Evolutionary conservation across 805 yeast species (phyloP).

Genomic region (Ogataea salicorniae): DNA sequence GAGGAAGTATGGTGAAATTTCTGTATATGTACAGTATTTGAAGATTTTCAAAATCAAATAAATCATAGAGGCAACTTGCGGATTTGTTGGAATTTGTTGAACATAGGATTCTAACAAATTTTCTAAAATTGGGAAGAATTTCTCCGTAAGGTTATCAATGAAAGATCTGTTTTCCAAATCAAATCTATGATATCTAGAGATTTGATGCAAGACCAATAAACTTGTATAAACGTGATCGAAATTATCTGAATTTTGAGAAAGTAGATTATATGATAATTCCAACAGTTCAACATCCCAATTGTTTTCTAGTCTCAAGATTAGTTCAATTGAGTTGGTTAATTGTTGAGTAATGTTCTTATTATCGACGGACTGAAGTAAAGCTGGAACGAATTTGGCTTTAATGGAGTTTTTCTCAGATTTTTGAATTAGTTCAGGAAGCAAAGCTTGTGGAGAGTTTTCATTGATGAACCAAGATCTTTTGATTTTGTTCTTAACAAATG

Average conservation of each 20-base stretch:
- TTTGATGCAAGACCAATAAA: conserved; percentile 61
- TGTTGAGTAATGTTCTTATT: conserved; percentile 46
- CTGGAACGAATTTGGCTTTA: conserved; percentile 55
- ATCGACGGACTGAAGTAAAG: conserved; percentile 43
- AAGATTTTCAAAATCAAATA: conserved; percentile 68
- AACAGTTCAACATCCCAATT: conserved; percentile 50
- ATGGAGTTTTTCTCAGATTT: conserved; percentile 60
- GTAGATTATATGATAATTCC: conserved; percentile 39
- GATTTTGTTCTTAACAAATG: conserved; percentile 75
- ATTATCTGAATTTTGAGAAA: conserved; percentile 38
- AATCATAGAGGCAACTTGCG: conserved; percentile 56
- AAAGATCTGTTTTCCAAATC: conserved; percentile 41
- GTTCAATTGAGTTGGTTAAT: conserved; percentile 51
- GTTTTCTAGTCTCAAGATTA: conserved; percentile 41
- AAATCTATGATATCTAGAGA: conserved; percentile 71
- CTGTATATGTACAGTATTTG: conserved; percentile 70
- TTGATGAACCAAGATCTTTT: conserved; percentile 54
- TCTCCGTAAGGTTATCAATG: conserved; percentile 49
- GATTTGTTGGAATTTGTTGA: conserved; percentile 17
- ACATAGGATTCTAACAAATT: conserved; percentile 49
- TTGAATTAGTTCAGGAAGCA: conserved; percentile 24
- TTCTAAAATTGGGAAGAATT: conserved; percentile 61
- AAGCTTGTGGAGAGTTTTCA: conserved; percentile 19
- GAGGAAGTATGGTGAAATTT: conserved; percentile 58
- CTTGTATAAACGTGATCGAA: conserved; percentile 54